These are phyloP conservation scores for Nothomitra cinnamomea DNA, from an alignment of 2,329 filamentous ascomycete species.

Conservation along the genomic window DNA sequence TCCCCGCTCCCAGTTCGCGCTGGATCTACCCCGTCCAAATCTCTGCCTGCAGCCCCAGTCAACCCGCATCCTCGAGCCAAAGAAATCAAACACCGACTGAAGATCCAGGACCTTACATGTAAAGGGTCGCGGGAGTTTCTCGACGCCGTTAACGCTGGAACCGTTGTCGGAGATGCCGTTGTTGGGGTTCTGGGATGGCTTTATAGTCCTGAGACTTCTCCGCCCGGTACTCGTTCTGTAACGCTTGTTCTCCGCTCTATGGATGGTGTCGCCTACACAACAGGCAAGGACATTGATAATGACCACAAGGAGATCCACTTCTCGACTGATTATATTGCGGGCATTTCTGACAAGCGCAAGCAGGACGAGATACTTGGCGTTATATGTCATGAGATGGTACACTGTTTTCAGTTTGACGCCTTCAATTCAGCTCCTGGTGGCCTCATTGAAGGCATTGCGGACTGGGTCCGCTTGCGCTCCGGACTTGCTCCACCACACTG, in stretches of 20 bases:
- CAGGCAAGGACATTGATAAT: conserved; percentile 55
- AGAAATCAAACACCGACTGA: conserved; percentile 2
- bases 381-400: conserved; percentile 80
- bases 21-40: neutral
- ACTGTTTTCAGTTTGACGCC: conserved; percentile 77
- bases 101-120: conserved; percentile 2
- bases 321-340: conserved; percentile 54
- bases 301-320: conserved; percentile 93
- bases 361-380: conserved; percentile 58
- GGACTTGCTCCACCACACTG: conserved; percentile 68
- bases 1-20: neutral
- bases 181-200: neutral
- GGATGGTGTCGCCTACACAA: conserved; percentile 79
- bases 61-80: conserved; percentile 1
- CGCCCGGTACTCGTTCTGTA: conserved; percentile 61
- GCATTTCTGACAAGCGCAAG: conserved; percentile 23
- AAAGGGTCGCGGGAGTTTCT: conserved; percentile 5
- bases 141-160: neutral
- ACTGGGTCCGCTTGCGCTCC: conserved; percentile 71
- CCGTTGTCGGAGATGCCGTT: conserved; percentile 3
- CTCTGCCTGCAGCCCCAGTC: neutral
- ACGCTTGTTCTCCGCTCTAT: conserved; percentile 68
- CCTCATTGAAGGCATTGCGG: conserved; percentile 77
- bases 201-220: conserved; percentile 10
- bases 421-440: conserved; percentile 42